Evolutionary conservation across 768 basidiomycete genomes (phyloP), one percentile per base, ranked within the genome.

Genomic region (Amanita rimosa): DNA sequence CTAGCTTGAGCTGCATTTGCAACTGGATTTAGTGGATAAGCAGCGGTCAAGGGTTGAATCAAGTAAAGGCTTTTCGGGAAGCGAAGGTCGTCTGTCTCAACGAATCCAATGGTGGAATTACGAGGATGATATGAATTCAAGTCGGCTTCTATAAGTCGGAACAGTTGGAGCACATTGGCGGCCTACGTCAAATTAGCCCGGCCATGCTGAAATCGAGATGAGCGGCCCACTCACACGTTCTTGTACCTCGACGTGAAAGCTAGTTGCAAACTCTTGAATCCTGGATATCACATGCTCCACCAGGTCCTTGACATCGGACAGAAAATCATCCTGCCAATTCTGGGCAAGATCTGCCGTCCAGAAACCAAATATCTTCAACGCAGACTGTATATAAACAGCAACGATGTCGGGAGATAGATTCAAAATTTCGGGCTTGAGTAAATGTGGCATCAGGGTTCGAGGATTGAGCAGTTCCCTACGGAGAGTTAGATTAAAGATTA

Each of bases 51-150:
- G 0, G 92, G 90, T 35, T 76, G 72, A 38, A 98, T 80, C 46
- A 99, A 78, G 62, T 81, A 86, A 10, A 98, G 68, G 56, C 87
- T 90, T 67, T 94, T 93, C 2, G 96, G 96, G 58, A 89, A 95
- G 31, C 66, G 65, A 13, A 78, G 76, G 31, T 78, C 74, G 13
- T 55, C 51, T 1, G 60, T 33, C 10, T 54, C 50, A 21, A 64
- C 58, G 10, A 74, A 75, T 14, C 62, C 64, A 21, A 66, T 62
- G 6, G 62, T 53, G 39, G 57, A 52, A 16, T 45, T 58, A 47
- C 63, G 71, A 0, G 79, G 74, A 46, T 65, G 72, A 62, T 76
- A 76, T 1, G 69, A 64, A 9, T 72, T 67, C 16, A 93, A 67
- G 61, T 94, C 90, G 13, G 83, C 80, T 39, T 76, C 72, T 44